phyloP scores from a whole-genome alignment of 768 basidiomycete species.

The Mycena vulgaris region DNA sequence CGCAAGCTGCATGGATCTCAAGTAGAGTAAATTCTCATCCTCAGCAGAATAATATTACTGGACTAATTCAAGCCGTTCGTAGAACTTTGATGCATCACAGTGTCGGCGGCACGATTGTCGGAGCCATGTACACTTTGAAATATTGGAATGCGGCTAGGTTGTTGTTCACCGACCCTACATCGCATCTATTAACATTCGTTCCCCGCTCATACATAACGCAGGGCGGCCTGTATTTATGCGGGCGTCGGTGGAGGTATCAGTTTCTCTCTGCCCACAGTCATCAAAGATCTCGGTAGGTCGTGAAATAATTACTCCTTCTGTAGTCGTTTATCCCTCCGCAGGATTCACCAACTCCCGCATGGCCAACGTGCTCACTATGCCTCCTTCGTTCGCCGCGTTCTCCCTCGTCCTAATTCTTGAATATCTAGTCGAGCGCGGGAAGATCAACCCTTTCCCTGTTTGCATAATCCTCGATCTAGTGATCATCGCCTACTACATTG shows the following conservation, averaged over 20 bases:
- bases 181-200: background rate
- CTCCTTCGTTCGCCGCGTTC: slow-evolving; percentile 40
- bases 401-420: slow-evolving; percentile 31
- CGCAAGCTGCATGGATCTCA: too few species aligned
- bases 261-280: slow-evolving; percentile 41
- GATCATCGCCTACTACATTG: slow-evolving; percentile 39
- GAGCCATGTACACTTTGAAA: too few species aligned
- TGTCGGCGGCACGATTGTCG: too few species aligned
- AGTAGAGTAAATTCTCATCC: too few species aligned
- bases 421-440: slow-evolving; percentile 32
- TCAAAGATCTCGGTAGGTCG: slow-evolving; percentile 40
- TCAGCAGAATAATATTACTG: too few species aligned
- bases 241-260: slow-evolving; percentile 42
- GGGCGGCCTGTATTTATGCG: slow-evolving; percentile 39
- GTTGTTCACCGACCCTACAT: slow-evolving; percentile 40
- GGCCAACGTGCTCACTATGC: slow-evolving; percentile 44
- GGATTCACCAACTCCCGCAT: slow-evolving; percentile 41
- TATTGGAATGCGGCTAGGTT: slow-evolving; percentile 10
- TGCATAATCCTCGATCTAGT: slow-evolving; percentile 37
- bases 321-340: slow-evolving; percentile 2
- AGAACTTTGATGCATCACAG: too few species aligned
- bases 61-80: too few species aligned
- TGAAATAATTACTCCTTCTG: background rate
- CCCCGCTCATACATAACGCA: background rate
- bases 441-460: slow-evolving; percentile 39